phyloP scores from a whole-genome alignment of 305 asterid species.

The Fraxinus baroniana region DNA sequence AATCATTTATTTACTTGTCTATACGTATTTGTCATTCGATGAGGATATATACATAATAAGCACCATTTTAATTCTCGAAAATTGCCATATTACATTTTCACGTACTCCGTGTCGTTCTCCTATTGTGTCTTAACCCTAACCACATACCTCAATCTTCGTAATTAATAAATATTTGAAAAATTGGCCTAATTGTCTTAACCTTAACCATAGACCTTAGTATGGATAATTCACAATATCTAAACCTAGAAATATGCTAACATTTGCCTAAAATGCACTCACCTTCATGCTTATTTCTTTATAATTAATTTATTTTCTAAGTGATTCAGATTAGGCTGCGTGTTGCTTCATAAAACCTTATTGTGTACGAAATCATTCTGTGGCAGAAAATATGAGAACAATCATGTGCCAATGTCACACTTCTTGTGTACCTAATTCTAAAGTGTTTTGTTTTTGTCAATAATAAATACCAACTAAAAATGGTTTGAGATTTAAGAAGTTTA shows the following conservation, averaged over 20 bases:
- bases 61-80: neutral
- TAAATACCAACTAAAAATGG: no score
- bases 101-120: no score
- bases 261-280: neutral
- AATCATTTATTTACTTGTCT: no score
- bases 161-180: neutral
- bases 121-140: neutral
- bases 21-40: no score
- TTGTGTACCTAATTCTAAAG: no score
- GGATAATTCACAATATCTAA: neutral
- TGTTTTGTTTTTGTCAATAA: no score
- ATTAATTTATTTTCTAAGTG: neutral
- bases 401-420: constrained; percentile 12
- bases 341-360: neutral
- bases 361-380: neutral
- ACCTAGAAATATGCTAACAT: neutral
- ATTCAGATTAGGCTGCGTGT: neutral
- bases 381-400: constrained; percentile 16
- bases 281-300: neutral
- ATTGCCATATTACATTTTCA: no score
- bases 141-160: neutral
- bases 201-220: neutral
- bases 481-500: no score
- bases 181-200: neutral
- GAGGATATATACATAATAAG: no score